Conservation (phyloP, 2,329 filamentous ascomycete species). For the Sporothrix dimorphospora region DNA sequence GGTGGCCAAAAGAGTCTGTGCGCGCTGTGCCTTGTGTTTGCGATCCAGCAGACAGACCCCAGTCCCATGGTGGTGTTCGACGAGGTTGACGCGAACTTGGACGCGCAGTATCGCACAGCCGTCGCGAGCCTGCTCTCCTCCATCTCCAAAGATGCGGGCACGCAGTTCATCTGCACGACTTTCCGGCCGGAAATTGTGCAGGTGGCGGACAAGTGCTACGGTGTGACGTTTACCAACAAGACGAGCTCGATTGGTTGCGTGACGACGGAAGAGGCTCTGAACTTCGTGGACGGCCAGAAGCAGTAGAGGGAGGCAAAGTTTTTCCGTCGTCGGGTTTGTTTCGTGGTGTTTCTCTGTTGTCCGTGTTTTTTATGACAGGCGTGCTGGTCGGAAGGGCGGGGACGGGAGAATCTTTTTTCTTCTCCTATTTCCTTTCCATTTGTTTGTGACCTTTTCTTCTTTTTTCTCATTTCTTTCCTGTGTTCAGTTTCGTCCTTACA, state of each 20-base stretch:
- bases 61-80: conserved; percentile 99
- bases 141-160: conserved; percentile 68
- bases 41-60: conserved; percentile 96
- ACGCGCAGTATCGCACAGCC: conserved; percentile 95
- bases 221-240: conserved; percentile 91
- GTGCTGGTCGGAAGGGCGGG: conserved; percentile 25
- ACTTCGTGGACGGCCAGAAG: conserved; percentile 88
- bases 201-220: conserved; percentile 97
- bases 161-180: conserved; percentile 96
- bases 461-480: background rate
- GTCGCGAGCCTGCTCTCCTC: conserved; percentile 86
- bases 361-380: conserved; percentile 27
- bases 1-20: conserved; percentile 99
- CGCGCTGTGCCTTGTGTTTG: conserved; percentile 95
- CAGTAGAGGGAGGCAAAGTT: conserved; percentile 29
- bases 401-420: conserved; percentile 13
- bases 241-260: conserved; percentile 94
- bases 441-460: background rate
- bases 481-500: background rate
- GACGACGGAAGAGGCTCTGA: conserved; percentile 80
- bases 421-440: background rate
- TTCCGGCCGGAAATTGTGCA: conserved; percentile 96
- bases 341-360: background rate
- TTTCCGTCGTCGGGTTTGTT: background rate
- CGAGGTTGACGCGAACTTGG: conserved; percentile 97